Base-by-base conservation (phyloP, 1,284 basidiomycete species). In the Serendipita sp. region DNA sequence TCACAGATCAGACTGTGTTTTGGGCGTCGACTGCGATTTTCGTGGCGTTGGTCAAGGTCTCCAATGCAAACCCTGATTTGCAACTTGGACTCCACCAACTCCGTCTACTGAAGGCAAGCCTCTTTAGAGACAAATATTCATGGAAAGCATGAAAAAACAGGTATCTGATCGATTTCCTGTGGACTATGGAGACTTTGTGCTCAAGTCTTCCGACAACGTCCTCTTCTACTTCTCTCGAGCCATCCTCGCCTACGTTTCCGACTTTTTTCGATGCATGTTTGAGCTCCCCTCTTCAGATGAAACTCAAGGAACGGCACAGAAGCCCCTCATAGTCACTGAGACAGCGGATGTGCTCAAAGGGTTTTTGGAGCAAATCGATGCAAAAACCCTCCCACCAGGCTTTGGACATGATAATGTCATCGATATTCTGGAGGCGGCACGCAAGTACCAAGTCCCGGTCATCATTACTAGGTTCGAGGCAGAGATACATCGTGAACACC, bases 151-250 rank as follows among this genome's bases (percentile, higher is more conserved):
- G 13, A 41, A 41, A 41, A 41, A 41, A 13, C 5, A 41, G 13
- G 13, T 13, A 17, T 49, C 53, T 58, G 15, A 30, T 22, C 2
- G 26, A 58, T 58, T 30, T 58, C 26, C 26, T 4, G 22, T 29
- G 8, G 53, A 26, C 17, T 58, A 58, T 32, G 53, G 53, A 8
- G 53, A 58, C 53, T 58, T 58, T 58, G 53, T 35, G 15, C 53
- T 58, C 12, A 22, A 58, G 32, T 58, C 29, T 34, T 26, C 22
- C 29, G 53, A 58, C 32, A 2, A 26, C 15, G 32, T 30, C 26
- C 15, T 30, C n/a, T 58, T 30, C 17, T 29, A 58, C 34, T 58
- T 58, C 32, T 32, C 53, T n/a, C 53, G 53, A 22, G 4, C 26
- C 53, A 32, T 58, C n/a, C 53, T 58, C 53, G 53, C 29, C 53